Evolutionary conservation across 73 alveolate species (phyloP).

Genomic region (Tetrahymena borealis): DNA sequence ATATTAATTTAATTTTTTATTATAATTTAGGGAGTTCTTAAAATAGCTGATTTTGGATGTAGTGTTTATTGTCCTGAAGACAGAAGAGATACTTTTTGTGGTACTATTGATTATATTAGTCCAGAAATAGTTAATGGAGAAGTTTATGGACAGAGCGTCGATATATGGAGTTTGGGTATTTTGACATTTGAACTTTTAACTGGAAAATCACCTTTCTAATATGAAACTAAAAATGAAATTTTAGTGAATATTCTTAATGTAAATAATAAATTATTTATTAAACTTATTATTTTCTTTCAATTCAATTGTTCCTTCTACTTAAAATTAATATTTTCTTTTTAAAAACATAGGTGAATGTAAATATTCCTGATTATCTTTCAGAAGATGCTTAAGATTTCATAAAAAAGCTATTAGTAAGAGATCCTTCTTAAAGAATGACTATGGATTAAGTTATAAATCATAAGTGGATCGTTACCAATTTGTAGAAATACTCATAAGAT

Average conservation of each 20-base stretch:
- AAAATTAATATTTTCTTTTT: not conserved
- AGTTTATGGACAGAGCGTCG: constrained; percentile 63
- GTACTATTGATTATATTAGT: constrained; percentile 90
- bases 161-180: constrained; percentile 74
- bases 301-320: too few species aligned
- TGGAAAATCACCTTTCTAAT: constrained; percentile 69
- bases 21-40: constrained; percentile 20
- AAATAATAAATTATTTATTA: not conserved
- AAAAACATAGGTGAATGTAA: not conserved
- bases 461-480: constrained; percentile 51
- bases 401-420: constrained; percentile 13
- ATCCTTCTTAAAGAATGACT: constrained; percentile 53
- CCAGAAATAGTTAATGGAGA: constrained; percentile 81
- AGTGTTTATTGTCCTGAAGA: constrained; percentile 62
- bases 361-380: constrained; percentile 30
- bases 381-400: constrained; percentile 57
- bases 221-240: constrained; percentile 36
- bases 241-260: constrained; percentile 26
- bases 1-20: not conserved
- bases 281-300: too few species aligned
- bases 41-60: constrained; percentile 86
- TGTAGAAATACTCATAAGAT: not conserved
- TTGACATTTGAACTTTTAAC: constrained; percentile 67
- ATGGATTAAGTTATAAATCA: constrained; percentile 60
- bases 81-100: constrained; percentile 83